phyloP scores from a whole-genome alignment of 1,284 basidiomycete species.

The Fomitiporia mediterranea region DNA sequence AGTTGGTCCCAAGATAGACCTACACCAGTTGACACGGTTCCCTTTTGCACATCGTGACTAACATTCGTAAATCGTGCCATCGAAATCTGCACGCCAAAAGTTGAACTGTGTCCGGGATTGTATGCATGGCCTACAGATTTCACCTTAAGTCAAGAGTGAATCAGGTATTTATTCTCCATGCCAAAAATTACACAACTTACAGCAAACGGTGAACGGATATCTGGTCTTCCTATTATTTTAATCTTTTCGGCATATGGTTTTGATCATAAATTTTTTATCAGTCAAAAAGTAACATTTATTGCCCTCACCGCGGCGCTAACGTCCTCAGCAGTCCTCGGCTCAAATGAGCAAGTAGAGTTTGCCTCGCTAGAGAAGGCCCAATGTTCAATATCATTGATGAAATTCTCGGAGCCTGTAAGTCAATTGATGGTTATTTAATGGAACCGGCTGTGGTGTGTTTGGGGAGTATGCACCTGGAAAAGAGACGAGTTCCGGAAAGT shows the following conservation, averaged over 20 bases:
- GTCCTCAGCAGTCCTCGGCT: conserved; percentile 11
- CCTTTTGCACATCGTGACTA: conserved; percentile 14
- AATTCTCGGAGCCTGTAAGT: conserved; percentile 13
- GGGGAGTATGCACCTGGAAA: conserved; percentile 10
- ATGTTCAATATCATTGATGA: conserved; percentile 14
- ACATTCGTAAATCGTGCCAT: conserved; percentile 23
- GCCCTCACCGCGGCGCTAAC: conserved; percentile 13
- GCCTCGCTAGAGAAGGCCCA: conserved; percentile 12
- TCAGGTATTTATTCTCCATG: not conserved
- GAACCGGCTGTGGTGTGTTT: not conserved
- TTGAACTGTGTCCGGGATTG: conserved; percentile 25
- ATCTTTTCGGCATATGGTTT: not conserved
- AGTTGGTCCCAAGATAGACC: conserved; percentile 25
- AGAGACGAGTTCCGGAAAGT: conserved; percentile 10
- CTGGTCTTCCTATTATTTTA: conserved; percentile 10
- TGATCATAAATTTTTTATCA: not conserved
- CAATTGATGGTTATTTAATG: too few species aligned
- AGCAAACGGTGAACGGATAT: conserved; percentile 20
- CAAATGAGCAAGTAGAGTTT: conserved; percentile 19
- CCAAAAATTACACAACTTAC: not conserved
- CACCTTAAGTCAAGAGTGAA: conserved; percentile 17
- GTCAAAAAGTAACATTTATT: not conserved
- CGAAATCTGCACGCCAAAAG: conserved; percentile 26
- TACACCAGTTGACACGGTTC: conserved; percentile 20
- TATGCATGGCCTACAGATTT: conserved; percentile 25